Conservation (phyloP, 2,329 filamentous ascomycete species). For the Penicillium brasilianum region DNA sequence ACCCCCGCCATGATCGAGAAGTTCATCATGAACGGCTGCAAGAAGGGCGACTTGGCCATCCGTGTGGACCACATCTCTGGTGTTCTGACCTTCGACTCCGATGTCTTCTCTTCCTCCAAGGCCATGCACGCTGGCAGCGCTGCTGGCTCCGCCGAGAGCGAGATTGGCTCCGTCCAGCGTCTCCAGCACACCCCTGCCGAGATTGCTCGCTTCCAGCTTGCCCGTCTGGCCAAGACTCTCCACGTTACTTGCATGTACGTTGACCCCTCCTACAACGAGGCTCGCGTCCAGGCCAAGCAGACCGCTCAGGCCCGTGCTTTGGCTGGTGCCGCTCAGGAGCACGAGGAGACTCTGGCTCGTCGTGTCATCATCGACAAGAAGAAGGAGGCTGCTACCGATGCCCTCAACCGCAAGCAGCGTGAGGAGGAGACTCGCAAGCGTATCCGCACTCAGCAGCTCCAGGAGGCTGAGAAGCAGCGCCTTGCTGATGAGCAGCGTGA, state of each 20-base stretch:
- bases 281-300: constrained; percentile 77
- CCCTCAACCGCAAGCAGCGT: constrained; percentile 84
- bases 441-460: constrained; percentile 82
- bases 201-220: constrained; percentile 93
- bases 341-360: constrained; percentile 79
- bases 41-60: constrained; percentile 97
- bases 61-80: constrained; percentile 95
- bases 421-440: constrained; percentile 90
- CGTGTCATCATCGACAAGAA: constrained; percentile 94
- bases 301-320: constrained; percentile 80
- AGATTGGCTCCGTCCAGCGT: constrained; percentile 84
- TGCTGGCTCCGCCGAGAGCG: constrained; percentile 84
- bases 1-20: constrained; percentile 92
- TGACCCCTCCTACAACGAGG: constrained; percentile 84
- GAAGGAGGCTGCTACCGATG: constrained; percentile 92
- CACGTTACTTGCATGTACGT: constrained; percentile 96
- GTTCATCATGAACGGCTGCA: constrained; percentile 99
- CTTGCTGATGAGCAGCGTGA: constrained; percentile 91
- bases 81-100: constrained; percentile 94
- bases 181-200: constrained; percentile 97
- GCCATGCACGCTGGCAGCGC: constrained; percentile 82
- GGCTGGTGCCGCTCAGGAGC: constrained; percentile 89
- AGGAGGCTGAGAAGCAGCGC: constrained; percentile 86
- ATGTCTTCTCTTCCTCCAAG: constrained; percentile 97
- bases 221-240: constrained; percentile 85